Evolutionary conservation across 2,329 filamentous ascomycete species (phyloP).

Genomic region (Tolypocladium capitatum): DNA sequence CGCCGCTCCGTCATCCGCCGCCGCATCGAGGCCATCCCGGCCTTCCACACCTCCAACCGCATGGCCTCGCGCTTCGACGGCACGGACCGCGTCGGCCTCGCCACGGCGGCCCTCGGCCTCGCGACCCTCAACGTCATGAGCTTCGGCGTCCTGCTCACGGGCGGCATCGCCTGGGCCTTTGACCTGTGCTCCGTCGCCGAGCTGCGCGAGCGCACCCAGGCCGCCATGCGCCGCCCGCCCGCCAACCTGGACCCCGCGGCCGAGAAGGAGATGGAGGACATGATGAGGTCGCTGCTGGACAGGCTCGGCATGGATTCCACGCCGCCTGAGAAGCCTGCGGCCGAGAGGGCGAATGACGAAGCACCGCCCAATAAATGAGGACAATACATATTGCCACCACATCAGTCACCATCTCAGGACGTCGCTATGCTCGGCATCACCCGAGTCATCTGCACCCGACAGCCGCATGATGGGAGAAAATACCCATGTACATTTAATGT

Average conservation of each 20-base stretch:
- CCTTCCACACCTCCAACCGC: constrained; percentile 55
- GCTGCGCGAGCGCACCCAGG: constrained; percentile 38
- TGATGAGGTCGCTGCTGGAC: constrained; percentile 46
- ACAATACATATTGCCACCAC: too few relatives aligned
- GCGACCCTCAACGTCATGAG: constrained; percentile 77
- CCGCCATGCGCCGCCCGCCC: constrained; percentile 23
- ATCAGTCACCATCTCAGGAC: not conserved
- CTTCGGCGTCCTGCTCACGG: constrained; percentile 60
- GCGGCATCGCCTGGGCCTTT: constrained; percentile 62
- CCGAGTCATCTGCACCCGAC: not conserved
- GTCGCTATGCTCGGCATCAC: too few relatives aligned
- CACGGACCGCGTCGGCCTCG: constrained; percentile 42
- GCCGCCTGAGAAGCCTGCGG: constrained; percentile 1
- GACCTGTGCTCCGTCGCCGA: constrained; percentile 62
- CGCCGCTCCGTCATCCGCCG: constrained; percentile 56
- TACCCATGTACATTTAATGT: not conserved
- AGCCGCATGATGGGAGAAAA: not conserved
- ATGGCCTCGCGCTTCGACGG: constrained; percentile 12
- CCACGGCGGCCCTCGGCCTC: constrained; percentile 68
- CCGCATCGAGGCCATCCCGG: constrained; percentile 47
- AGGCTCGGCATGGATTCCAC: constrained; percentile 24
- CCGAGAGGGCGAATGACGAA: not conserved
- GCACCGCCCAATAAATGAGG: not conserved
- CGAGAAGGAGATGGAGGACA: constrained; percentile 48
- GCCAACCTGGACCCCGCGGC: constrained; percentile 27